These are phyloP conservation scores for Pezicula radicicola DNA, from an alignment of 2,329 filamentous ascomycete genomes.

Conservation along the genomic window DNA sequence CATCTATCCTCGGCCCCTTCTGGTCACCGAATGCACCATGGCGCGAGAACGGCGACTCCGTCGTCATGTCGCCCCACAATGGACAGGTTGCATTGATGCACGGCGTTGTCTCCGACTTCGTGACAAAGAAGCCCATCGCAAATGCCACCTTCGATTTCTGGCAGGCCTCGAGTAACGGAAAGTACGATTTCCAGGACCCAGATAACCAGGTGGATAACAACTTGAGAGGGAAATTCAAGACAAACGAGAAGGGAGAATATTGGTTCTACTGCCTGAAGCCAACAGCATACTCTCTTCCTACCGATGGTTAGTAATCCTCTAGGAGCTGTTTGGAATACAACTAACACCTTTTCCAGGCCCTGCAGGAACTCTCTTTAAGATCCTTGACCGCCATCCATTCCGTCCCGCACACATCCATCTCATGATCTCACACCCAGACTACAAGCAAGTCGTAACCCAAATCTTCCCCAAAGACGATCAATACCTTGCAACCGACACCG, in stretches of 20 bases:
- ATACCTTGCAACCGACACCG: slow-evolving; percentile 53
- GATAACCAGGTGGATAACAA: slow-evolving; percentile 56
- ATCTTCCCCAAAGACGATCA: slow-evolving; percentile 69
- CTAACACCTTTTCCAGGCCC: slow-evolving; percentile 36
- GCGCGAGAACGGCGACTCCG: slow-evolving; percentile 52
- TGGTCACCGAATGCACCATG: slow-evolving; percentile 56
- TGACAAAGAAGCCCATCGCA: slow-evolving; percentile 53
- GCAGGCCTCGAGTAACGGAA: slow-evolving; percentile 58
- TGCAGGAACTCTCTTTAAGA: slow-evolving; percentile 52
- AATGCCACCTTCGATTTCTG: slow-evolving; percentile 59
- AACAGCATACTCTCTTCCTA: slow-evolving; percentile 33
- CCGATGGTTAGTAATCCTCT: slow-evolving; percentile 22
- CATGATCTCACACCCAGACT: slow-evolving; percentile 37
- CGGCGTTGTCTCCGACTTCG: slow-evolving; percentile 50
- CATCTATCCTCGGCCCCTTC: slow-evolving; percentile 64
- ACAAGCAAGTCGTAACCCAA: slow-evolving; percentile 71
- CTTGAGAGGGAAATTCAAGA: slow-evolving; percentile 59
- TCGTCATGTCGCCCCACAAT: slow-evolving; percentile 51
- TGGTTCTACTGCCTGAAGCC: slow-evolving; percentile 45
- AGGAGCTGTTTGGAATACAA: neutral
- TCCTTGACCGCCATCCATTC: slow-evolving; percentile 59
- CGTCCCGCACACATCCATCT: slow-evolving; percentile 63
- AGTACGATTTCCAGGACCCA: slow-evolving; percentile 60
- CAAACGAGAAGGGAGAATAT: slow-evolving; percentile 54
- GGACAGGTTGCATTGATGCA: slow-evolving; percentile 51